Conservation (phyloP, 2,329 filamentous ascomycete genomes). For the Hypoxylon sp. region DNA sequence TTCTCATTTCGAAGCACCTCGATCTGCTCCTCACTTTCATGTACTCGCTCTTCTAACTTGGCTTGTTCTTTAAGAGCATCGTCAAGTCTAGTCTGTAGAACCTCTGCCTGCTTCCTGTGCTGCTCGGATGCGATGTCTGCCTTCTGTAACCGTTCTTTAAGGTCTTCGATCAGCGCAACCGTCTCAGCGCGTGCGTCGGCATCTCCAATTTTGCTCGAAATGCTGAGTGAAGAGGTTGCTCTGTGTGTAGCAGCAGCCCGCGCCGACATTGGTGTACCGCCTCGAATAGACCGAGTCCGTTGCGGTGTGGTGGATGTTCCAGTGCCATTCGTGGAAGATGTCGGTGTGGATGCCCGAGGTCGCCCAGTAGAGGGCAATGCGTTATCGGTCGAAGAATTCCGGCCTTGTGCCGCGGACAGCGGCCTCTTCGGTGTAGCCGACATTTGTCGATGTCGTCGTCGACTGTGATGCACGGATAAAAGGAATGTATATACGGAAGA, state of each 20-base stretch:
- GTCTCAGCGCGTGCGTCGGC: conserved; percentile 84
- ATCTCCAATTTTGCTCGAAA: conserved; percentile 65
- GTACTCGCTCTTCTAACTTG: conserved; percentile 86
- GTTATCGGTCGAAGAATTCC: conserved; percentile 59
- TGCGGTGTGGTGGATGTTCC: conserved; percentile 57
- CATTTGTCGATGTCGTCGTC: conserved; percentile 56
- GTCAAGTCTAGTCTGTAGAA: conserved; percentile 87
- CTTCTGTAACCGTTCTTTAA: conserved; percentile 84
- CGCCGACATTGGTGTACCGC: conserved; percentile 77
- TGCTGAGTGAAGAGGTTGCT: conserved; percentile 62
- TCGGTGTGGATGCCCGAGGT: conserved; percentile 64
- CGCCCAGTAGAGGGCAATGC: conserved; percentile 57
- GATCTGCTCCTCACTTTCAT: conserved; percentile 87
- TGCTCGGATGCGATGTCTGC: conserved; percentile 84
- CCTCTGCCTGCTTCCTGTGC: conserved; percentile 84
- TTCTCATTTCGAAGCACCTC: conserved; percentile 87
- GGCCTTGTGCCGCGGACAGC: conserved; percentile 62
- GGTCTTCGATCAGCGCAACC: conserved; percentile 82
- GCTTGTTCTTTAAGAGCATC: conserved; percentile 86
- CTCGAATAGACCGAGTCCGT: conserved; percentile 75
- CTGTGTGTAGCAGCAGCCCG: conserved; percentile 77
- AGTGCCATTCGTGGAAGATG: conserved; percentile 59
- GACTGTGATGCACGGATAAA: conserved; percentile 22
- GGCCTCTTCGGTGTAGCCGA: conserved; percentile 67
- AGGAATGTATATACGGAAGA: conserved; percentile 37